Evolutionary conservation across 148 eudicot species (phyloP), one percentile per base, ranked within the genome.

Genomic region (Arbutus unedo): DNA sequence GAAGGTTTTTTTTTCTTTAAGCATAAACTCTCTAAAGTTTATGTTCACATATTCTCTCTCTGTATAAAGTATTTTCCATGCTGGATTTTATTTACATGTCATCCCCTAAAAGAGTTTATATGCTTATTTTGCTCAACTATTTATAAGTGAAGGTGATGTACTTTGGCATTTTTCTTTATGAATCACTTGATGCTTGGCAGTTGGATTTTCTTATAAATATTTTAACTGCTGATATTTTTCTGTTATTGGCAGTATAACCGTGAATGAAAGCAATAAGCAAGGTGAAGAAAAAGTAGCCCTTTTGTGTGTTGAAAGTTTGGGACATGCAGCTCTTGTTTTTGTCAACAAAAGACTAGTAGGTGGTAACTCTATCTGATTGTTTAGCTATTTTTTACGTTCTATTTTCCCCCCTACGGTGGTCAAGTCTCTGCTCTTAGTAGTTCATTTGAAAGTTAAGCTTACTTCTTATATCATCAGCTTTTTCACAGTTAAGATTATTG

Each of bases 281-380:
- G 79, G 74, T 57, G 81, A 72, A 76, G 78, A 86, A 82, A 66
- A 83, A 57, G 86, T 84, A 73, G 81, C 74, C 51, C 41, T 62
- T 74, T 68, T 89, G 74, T 56, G 82, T 45, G 80, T 89, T 78
- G 82, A 71, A 54, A 89, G 91, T 82, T 83, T 89, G 85, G 91
- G 91, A 43, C 91, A 89, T 81, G 91, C 90, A 15, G 91, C 90
- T 81, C 88, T 89, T 51, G 87, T 87, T 79, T 89, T 89, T 76
- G 83, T 89, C 14, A 89, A 89, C 79, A 86, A 89, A 79, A 81
- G 78, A 84, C 82, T 74, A 74, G 86, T 87, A 53, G 91, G 91
- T 82, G 74, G 84, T 55, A 70, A 77, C 57, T 77, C 48, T 75
- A 56, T n/a, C 43, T 13, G 55, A 55, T 23, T 44, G 31, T 82